Conservation (phyloP, 2,329 filamentous ascomycete species). For the Colletotrichum sp. region DNA sequence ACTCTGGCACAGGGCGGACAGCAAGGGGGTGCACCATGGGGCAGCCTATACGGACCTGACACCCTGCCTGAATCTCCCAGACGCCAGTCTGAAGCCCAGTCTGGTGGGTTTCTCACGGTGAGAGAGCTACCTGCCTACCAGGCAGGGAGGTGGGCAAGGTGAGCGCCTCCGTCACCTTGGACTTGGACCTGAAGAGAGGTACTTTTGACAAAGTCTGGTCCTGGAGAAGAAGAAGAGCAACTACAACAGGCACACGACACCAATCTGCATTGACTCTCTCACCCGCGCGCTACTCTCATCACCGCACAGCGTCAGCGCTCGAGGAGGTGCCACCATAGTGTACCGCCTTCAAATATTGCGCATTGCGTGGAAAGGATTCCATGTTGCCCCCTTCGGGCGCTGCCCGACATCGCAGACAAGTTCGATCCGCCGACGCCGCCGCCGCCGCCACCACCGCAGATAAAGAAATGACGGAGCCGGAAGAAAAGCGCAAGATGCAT, state of each 20-base stretch:
- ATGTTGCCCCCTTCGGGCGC: neutral
- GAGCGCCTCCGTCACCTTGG: neutral
- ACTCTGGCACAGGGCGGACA: neutral
- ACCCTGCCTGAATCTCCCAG: constrained; percentile 2
- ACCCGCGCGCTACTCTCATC: neutral
- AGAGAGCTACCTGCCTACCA: neutral
- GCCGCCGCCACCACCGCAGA: neutral
- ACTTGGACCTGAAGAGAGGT: neutral
- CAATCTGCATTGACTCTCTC: neutral
- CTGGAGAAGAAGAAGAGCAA: neutral
- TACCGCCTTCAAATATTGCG: neutral
- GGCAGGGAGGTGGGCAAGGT: neutral
- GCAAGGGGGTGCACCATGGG: neutral
- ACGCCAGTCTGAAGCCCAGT: neutral
- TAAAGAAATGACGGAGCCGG: neutral
- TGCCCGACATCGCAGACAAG: neutral
- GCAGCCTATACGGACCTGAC: constrained; percentile 2
- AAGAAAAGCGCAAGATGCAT: neutral
- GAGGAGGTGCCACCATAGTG: neutral
- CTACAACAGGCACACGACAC: neutral
- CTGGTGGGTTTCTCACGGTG: neutral
- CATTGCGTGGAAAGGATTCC: neutral
- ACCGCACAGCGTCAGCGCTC: neutral
- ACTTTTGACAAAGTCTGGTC: neutral
- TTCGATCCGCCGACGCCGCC: neutral